These are phyloP conservation scores for Jackrogersella minutella DNA, from an alignment of 495 filamentous ascomycete genomes.

Conservation along the genomic window DNA sequence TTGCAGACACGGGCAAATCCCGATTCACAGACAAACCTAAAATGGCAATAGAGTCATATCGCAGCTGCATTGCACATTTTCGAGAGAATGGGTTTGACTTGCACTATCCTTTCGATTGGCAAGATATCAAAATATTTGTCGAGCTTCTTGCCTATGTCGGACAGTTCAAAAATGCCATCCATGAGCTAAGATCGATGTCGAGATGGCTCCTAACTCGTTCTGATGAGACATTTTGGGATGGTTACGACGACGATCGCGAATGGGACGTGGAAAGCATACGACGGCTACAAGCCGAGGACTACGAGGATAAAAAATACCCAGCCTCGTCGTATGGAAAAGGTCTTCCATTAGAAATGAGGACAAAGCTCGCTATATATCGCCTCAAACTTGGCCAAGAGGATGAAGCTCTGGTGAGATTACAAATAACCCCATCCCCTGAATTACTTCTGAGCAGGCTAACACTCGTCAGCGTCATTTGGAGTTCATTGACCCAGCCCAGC, in stretches of 20 bases:
- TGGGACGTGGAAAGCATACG: constrained; percentile 82
- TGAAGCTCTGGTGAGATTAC: constrained; percentile 76
- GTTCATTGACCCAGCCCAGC: constrained; percentile 36
- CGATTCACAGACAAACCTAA: constrained; percentile 40
- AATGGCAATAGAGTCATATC: constrained; percentile 68
- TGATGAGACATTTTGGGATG: constrained; percentile 81
- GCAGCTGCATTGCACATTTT: constrained; percentile 64
- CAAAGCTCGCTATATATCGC: constrained; percentile 84
- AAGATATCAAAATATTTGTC: constrained; percentile 81
- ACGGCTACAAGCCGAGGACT: constrained; percentile 64
- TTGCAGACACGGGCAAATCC: constrained; percentile 36
- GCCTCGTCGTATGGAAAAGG: constrained; percentile 72
- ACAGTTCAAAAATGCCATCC: constrained; percentile 69
- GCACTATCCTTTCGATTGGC: constrained; percentile 73
- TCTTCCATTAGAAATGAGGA: constrained; percentile 83
- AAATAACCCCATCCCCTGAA: neutral
- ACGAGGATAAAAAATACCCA: constrained; percentile 62
- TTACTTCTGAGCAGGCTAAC: constrained; percentile 11
- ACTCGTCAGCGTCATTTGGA: constrained; percentile 43
- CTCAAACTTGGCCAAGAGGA: constrained; percentile 70
- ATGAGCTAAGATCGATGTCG: constrained; percentile 70
- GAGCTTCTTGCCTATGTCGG: constrained; percentile 75
- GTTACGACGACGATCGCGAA: constrained; percentile 84
- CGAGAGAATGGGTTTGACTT: constrained; percentile 51
- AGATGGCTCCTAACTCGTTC: constrained; percentile 84